Percentiles rank a stretch among this genome's conserved stretches.
Conservation (phyloP, 768 basidiomycete genomes). For the Mrakia gelida region DNA sequence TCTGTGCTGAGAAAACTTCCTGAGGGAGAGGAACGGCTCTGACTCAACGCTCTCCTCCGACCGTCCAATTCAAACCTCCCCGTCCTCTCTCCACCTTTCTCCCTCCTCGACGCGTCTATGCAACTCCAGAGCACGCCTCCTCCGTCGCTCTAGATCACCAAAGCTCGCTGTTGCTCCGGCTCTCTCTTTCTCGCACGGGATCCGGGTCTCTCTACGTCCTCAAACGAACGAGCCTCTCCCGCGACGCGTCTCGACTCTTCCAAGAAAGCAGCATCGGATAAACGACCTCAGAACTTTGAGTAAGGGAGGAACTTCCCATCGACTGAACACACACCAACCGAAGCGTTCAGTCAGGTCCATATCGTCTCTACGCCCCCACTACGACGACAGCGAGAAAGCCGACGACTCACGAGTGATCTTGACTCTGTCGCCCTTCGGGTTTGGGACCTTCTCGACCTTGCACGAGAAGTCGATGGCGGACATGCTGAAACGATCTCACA, state of each 20-base stretch:
- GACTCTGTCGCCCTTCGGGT: not conserved
- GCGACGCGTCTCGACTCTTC: not conserved
- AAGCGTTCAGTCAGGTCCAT: not conserved
- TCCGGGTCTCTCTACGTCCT: no score
- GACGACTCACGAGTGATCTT: not conserved
- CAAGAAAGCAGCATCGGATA: not conserved
- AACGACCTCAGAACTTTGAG: not conserved
- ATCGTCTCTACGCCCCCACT: not conserved
- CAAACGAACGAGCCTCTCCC: not conserved
- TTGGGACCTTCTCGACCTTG: not conserved
- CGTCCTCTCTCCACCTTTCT: no score
- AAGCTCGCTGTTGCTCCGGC: no score
- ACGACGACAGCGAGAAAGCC: not conserved
- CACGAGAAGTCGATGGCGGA: constrained; percentile 1
- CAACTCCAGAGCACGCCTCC: no score
- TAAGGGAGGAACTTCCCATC: not conserved
- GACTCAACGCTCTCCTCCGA: no score
- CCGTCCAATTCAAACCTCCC: no score
- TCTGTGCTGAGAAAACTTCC: no score
- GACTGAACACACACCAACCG: not conserved
- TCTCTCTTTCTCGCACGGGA: no score
- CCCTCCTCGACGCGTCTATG: no score
- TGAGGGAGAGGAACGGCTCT: no score
- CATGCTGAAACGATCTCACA: not conserved
- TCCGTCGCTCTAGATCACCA: no score